Base-by-base conservation (phyloP, 352 stramenopile genomes). In the Pythium aphanidermatum region DNA sequence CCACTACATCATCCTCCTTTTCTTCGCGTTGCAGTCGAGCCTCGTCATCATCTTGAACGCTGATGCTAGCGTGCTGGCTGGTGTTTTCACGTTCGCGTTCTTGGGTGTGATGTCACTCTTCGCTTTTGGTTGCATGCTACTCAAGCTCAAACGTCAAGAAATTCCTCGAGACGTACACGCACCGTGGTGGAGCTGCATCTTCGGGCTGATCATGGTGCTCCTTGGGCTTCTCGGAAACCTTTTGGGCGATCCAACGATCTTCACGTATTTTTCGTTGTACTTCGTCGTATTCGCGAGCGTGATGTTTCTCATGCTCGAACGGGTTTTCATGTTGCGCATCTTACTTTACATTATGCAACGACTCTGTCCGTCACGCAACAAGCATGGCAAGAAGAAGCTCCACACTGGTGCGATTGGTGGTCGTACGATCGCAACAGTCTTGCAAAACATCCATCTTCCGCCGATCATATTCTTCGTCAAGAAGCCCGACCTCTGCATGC, bases 401-500 rank as follows among this genome's bases (percentile, higher is more conserved):
- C 70, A 68, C 28, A 89, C 80, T 2, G 77, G 80, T 20, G 80
- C 80, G 2, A 57, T 69, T 7, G 77, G 75, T 21, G 80, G 80
- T 0, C 73, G 75, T 25, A 92, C 77, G 2, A 86, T 90, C 49
- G 68, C 70, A 4, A 54, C 61, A 7, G 70, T 68, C 33, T 55
- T 90, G 7, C 58, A 80, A 51, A 60, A 59, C 36, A 86, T 91
- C 60, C 72, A 95, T 51, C 46, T 85, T 11, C 69, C 81, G 20
- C 85, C 87, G 1, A 94, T 96, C 41, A 63, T 97, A 0, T 97
- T 97, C 60, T 97, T 96, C 55, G 69, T 74, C 63, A 97, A 97
- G 66, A 51, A 66, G 3, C 75, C 85, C 3, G 70, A 96, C 51
- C 56, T 97, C 4, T 70, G 87, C 27, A 48, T 96, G 28, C 61